These are phyloP conservation scores for Plantago ovata DNA, from an alignment of 257 asterid species.

Conservation along the genomic window DNA sequence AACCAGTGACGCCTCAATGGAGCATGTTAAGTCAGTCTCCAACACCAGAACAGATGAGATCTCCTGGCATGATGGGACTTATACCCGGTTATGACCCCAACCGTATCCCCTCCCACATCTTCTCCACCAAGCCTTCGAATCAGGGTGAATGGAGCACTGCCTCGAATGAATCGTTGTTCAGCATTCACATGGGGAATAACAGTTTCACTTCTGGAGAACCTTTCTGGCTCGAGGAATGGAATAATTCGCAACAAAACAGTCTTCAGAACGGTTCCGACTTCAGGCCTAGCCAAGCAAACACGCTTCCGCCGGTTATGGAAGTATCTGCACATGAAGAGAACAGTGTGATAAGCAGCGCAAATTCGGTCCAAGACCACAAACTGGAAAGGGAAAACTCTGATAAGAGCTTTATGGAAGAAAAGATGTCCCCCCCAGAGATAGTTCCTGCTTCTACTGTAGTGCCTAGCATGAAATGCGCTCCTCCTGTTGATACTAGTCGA, in stretches of 20 bases:
- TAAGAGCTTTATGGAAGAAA: conserved; percentile 21
- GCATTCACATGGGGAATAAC: conserved; percentile 80
- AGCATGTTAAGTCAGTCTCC: conserved; percentile 35
- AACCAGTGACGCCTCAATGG: conserved; percentile 20
- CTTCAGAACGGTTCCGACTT: conserved; percentile 15
- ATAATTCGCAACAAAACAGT: conserved; percentile 20
- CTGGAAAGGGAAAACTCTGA: conserved; percentile 21
- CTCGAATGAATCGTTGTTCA: conserved; percentile 79
- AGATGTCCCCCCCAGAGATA: conserved; percentile 14
- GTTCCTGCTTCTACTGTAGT: conserved; percentile 18
- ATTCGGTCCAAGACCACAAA: conserved; percentile 12
- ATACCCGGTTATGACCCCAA: conserved; percentile 65
- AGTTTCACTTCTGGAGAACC: conserved; percentile 75
- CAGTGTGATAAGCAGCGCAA: conserved; percentile 14
- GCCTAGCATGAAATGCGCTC: conserved; percentile 5
- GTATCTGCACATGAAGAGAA: conserved; percentile 31
- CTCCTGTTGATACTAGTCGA: conserved; percentile 2
- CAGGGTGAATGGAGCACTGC: conserved; percentile 68
- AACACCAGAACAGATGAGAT: conserved; percentile 25
- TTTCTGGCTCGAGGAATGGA: conserved; percentile 50
- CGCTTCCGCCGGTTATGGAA: conserved; percentile 60
- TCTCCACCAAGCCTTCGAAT: conserved; percentile 37
- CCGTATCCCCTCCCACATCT: conserved; percentile 67
- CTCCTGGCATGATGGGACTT: conserved; percentile 50
- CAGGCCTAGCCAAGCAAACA: conserved; percentile 28